Percentiles rank a stretch among this genome's conserved stretches.
Conservation (phyloP, 495 filamentous ascomycete species). For the Evansstolkia leycettana region DNA sequence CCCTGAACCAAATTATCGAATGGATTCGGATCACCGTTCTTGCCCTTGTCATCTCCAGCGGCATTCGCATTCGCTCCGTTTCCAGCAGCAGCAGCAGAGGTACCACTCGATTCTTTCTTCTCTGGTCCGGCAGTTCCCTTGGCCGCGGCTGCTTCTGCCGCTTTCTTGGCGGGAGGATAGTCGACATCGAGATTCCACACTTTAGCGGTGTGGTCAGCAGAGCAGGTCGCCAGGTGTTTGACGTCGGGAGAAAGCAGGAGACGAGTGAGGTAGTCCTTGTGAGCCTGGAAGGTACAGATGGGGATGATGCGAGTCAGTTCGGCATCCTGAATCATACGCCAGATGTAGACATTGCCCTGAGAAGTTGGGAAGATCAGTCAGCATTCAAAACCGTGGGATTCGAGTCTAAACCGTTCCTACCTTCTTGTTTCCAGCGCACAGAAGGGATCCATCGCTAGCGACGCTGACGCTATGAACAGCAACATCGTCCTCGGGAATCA, state of each 20-base stretch:
- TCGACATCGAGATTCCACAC: slow-evolving; percentile 80
- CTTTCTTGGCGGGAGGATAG: slow-evolving; percentile 33
- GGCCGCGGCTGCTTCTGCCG: slow-evolving; percentile 15
- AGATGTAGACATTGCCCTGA: slow-evolving; percentile 93
- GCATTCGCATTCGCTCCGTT: slow-evolving; percentile 6
- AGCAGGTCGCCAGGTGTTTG: slow-evolving; percentile 93
- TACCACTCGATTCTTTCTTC: slow-evolving; percentile 6
- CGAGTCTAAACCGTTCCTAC: slow-evolving; percentile 29
- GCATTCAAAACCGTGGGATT: too few relatives aligned
- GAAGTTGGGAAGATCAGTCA: too few relatives aligned
- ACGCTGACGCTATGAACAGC: slow-evolving; percentile 90
- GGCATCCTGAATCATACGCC: slow-evolving; percentile 74
- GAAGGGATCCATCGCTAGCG: slow-evolving; percentile 81
- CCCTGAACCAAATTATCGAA: slow-evolving; percentile 12
- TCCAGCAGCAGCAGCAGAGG: slow-evolving; percentile 8
- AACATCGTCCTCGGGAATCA: slow-evolving; percentile 93
- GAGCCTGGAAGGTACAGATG: slow-evolving; percentile 83
- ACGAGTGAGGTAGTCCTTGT: slow-evolving; percentile 87
- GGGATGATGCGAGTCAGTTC: slow-evolving; percentile 84
- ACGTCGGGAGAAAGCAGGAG: slow-evolving; percentile 95
- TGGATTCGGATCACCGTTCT: slow-evolving; percentile 9
- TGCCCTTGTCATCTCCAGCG: slow-evolving; percentile 3
- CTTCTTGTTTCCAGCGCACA: slow-evolving; percentile 91
- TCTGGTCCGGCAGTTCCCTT: slow-evolving; percentile 8
- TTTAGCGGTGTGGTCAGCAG: slow-evolving; percentile 93